A percentile compares a stretch with the other conserved stretches of the same genome.
Evolutionary conservation across 2,329 filamentous ascomycete genomes (phyloP).

Genomic region (Penicillium frequentans): DNA sequence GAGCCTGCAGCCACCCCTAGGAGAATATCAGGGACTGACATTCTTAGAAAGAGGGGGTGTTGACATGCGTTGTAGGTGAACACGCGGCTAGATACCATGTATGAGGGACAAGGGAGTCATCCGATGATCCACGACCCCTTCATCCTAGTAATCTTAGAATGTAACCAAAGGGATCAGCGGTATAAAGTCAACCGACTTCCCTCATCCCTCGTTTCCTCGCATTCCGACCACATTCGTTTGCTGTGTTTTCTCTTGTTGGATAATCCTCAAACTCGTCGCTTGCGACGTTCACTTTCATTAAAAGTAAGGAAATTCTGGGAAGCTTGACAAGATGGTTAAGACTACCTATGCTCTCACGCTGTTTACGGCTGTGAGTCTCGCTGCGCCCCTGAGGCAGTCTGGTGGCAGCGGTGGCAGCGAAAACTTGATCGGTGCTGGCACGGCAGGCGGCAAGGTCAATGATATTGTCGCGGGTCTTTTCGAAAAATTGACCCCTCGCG

Average conservation of each 20-base stretch:
- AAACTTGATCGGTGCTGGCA: slow-evolving; percentile 19
- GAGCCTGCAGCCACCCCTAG: slow-evolving; percentile 9
- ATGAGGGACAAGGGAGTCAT: neutral
- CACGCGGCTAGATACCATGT: neutral
- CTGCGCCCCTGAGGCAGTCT: slow-evolving; percentile 15
- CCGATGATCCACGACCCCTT: slow-evolving; percentile 11
- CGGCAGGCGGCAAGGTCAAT: slow-evolving; percentile 11
- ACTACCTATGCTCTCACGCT: slow-evolving; percentile 23
- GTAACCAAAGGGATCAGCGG: slow-evolving; percentile 10
- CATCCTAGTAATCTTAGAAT: slow-evolving; percentile 20
- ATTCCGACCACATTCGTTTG: slow-evolving; percentile 18
- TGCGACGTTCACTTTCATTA: slow-evolving; percentile 18
- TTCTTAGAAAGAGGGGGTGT: slow-evolving; percentile 17
- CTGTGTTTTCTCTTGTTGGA: neutral
- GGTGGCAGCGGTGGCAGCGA: slow-evolving; percentile 10
- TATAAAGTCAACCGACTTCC: slow-evolving; percentile 13
- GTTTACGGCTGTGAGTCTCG: slow-evolving; percentile 24
- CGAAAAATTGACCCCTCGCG: neutral
- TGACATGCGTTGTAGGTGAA: slow-evolving; percentile 2
- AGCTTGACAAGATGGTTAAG: slow-evolving; percentile 21
- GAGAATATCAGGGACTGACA: slow-evolving; percentile 1
- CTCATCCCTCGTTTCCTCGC: slow-evolving; percentile 5
- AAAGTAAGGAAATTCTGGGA: neutral
- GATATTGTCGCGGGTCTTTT: slow-evolving; percentile 6
- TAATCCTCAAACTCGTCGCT: slow-evolving; percentile 11